Conservation (phyloP, 805 yeast genomes). For the Candida railenensis region DNA sequence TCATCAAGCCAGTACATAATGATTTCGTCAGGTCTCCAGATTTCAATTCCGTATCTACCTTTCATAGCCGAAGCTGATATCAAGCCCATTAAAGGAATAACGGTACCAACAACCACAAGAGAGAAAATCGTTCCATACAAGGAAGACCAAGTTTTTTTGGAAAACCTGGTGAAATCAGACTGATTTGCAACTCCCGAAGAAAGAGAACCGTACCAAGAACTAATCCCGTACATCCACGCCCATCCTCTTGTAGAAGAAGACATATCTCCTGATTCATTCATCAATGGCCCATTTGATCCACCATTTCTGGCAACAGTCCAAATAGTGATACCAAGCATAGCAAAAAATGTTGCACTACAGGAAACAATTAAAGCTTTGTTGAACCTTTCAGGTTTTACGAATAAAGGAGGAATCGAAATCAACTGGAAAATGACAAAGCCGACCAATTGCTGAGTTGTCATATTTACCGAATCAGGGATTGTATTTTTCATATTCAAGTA, state of each 20-base stretch:
- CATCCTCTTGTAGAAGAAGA: slow-evolving; percentile 31
- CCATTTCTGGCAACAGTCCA: slow-evolving; percentile 25
- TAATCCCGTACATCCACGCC: slow-evolving; percentile 40
- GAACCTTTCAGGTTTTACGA: slow-evolving; percentile 44
- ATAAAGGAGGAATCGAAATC: slow-evolving; percentile 38
- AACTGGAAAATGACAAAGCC: slow-evolving; percentile 47
- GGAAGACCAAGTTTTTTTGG: slow-evolving; percentile 24
- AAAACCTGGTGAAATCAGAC: slow-evolving; percentile 41
- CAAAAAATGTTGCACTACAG: slow-evolving; percentile 25
- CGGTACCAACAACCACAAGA: slow-evolving; percentile 36
- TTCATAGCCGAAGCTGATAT: slow-evolving; percentile 44
- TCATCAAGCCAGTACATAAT: slow-evolving; percentile 40
- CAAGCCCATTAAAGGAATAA: slow-evolving; percentile 48
- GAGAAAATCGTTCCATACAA: slow-evolving; percentile 32
- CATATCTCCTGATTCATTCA: slow-evolving; percentile 13
- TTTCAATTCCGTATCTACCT: slow-evolving; percentile 31
- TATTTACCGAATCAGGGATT: slow-evolving; percentile 30
- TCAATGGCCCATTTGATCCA: slow-evolving; percentile 29
- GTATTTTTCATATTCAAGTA: slow-evolving; percentile 40
- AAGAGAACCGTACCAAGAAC: slow-evolving; percentile 35
- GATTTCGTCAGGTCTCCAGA: slow-evolving; percentile 50
- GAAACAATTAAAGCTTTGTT: slow-evolving; percentile 24
- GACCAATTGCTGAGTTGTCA: slow-evolving; percentile 41
- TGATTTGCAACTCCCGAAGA: slow-evolving; percentile 40
- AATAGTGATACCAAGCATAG: slow-evolving; percentile 36